Percentiles rank a stretch among this genome's conserved stretches.
These are phyloP conservation scores for Coniferiporia weirii DNA, from an alignment of 1,284 basidiomycete species.

Conservation along the genomic window DNA sequence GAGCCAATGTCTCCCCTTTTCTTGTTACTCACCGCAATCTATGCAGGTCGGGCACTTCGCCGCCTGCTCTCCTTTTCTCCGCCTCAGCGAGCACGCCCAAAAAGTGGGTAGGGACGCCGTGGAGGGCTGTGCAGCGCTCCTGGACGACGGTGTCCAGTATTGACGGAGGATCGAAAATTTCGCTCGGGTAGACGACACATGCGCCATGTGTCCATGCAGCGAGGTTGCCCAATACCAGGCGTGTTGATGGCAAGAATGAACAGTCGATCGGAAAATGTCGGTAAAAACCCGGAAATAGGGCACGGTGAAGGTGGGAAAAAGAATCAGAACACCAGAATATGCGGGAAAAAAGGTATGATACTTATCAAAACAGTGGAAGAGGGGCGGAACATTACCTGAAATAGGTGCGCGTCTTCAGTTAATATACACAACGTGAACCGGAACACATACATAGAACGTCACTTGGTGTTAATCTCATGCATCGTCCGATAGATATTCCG, in stretches of 20 bases:
- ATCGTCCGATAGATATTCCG: constrained; percentile 61
- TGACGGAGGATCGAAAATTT: constrained; percentile 55
- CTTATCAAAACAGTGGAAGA: constrained; percentile 88
- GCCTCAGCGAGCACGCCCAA: constrained; percentile 67
- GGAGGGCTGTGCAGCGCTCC: constrained; percentile 71
- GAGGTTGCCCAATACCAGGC: constrained; percentile 77
- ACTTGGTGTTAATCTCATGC: constrained; percentile 59
- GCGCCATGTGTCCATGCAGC: constrained; percentile 74
- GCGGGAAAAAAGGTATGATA: constrained; percentile 24
- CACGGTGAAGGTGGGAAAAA: constrained; percentile 8
- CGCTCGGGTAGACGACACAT: constrained; percentile 71
- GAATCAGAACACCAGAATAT: neutral
- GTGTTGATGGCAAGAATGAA: constrained; percentile 31
- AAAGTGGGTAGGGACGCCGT: constrained; percentile 85
- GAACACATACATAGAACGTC: constrained; percentile 60
- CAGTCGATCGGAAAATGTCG: neutral
- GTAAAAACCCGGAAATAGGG: neutral
- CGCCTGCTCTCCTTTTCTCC: constrained; percentile 43
- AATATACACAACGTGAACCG: neutral
- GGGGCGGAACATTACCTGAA: constrained; percentile 70
- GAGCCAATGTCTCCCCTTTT: constrained; percentile 2
- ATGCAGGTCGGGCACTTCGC: constrained; percentile 43
- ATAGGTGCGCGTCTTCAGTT: neutral
- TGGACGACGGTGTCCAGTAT: constrained; percentile 62
- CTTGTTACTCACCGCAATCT: constrained; percentile 42